Conservation (phyloP, 495 filamentous ascomycete genomes). For the Tuber melanosporum region DNA sequence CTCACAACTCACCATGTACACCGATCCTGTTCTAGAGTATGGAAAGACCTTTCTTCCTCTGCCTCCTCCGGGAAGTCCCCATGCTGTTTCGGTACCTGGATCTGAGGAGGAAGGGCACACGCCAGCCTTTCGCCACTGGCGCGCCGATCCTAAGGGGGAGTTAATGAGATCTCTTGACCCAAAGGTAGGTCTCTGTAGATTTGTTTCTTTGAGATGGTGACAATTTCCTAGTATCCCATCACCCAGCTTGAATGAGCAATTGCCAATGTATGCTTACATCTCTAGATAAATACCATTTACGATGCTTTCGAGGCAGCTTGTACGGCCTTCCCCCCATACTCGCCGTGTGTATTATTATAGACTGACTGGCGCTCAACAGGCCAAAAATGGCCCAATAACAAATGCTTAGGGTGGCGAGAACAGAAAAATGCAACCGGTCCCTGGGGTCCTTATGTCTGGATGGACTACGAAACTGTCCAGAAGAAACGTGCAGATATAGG, state of each 20-base stretch:
- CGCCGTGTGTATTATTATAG: background rate
- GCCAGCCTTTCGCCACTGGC: conserved; percentile 76
- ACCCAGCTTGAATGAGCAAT: conserved; percentile 3
- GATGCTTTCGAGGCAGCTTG: conserved; percentile 38
- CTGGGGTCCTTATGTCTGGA: conserved; percentile 75
- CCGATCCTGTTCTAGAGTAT: conserved; percentile 37
- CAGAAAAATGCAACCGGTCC: conserved; percentile 70
- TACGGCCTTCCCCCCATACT: conserved; percentile 1
- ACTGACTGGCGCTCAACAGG: conserved; percentile 3
- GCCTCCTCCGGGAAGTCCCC: conserved; percentile 35
- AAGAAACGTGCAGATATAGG: conserved; percentile 76
- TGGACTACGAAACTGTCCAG: conserved; percentile 73
- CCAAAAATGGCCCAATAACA: conserved; percentile 51
- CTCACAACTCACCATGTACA: conserved; percentile 26
- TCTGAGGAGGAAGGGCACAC: conserved; percentile 66
- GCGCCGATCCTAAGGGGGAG: conserved; percentile 55
- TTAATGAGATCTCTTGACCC: conserved; percentile 71
- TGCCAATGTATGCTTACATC: conserved; percentile 16
- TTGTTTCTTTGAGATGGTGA: background rate
- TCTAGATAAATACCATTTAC: conserved; percentile 36
- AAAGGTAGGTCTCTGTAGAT: conserved; percentile 47
- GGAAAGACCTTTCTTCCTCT: conserved; percentile 22
- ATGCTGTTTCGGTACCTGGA: conserved; percentile 60
- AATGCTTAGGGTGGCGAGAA: conserved; percentile 72
- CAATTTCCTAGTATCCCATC: background rate